Conservation (phyloP, 2,329 filamentous ascomycete species). For the Hypoxylon sp. region DNA sequence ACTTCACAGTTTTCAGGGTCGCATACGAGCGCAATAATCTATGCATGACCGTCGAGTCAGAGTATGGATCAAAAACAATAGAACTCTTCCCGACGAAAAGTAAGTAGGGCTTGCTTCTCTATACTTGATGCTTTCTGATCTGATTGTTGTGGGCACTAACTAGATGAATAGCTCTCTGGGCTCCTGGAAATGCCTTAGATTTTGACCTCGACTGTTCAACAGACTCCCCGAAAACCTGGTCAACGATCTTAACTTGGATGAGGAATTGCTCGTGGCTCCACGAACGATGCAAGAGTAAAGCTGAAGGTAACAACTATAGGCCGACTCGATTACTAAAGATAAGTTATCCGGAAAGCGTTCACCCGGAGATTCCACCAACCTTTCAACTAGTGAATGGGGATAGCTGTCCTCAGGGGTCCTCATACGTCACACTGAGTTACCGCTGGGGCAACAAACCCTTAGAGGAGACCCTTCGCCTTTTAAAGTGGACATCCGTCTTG, state of each 20-base stretch:
- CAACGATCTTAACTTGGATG: constrained; percentile 15
- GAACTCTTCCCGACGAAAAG: not conserved
- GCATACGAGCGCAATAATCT: not conserved
- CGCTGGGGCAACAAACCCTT: constrained; percentile 19
- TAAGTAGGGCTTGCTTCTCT: constrained; percentile 3
- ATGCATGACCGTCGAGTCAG: constrained; percentile 12
- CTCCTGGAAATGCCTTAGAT: not conserved
- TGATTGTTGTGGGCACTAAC: not conserved
- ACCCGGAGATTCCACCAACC: not conserved
- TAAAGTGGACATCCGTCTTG: constrained; percentile 3
- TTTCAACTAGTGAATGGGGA: constrained; percentile 17
- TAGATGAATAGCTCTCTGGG: not conserved
- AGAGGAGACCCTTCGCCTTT: constrained; percentile 13
- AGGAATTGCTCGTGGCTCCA: constrained; percentile 12
- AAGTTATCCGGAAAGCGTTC: not conserved
- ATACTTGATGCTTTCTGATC: not conserved
- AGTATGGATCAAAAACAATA: constrained; percentile 8
- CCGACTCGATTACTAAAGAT: constrained; percentile 17
- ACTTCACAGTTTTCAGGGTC: constrained; percentile 15
- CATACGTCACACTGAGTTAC: constrained; percentile 21
- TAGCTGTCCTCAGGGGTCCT: not conserved
- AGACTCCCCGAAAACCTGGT: constrained; percentile 15
- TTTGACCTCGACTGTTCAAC: constrained; percentile 16
- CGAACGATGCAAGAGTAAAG: constrained; percentile 1
- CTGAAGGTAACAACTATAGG: not conserved